phyloP scores from a whole-genome alignment of 1,284 basidiomycete species.

The Trametes polyzona region DNA sequence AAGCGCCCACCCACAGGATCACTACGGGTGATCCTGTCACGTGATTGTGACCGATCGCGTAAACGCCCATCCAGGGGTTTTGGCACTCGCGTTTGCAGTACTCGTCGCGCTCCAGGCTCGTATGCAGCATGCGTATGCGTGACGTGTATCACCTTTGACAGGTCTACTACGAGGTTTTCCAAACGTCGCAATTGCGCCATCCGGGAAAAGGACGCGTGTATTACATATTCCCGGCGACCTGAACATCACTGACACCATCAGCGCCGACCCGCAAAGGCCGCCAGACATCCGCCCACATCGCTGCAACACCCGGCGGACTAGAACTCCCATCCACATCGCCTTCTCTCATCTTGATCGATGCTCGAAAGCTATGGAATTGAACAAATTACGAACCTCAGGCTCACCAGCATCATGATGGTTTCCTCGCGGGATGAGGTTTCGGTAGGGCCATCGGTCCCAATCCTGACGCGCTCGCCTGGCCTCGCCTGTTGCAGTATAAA shows the following conservation, averaged over 20 bases:
- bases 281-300: background rate
- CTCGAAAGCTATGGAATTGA: background rate
- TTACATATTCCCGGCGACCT: background rate
- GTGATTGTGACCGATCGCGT: slow-evolving; percentile 12
- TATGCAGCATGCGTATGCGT: too few relatives aligned
- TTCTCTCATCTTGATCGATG: background rate
- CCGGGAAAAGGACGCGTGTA: too few relatives aligned
- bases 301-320: background rate
- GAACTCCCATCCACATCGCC: background rate
- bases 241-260: too few relatives aligned
- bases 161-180: too few relatives aligned
- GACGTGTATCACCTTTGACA: too few relatives aligned
- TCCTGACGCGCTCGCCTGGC: background rate
- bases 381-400: background rate
- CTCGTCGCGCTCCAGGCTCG: too few relatives aligned
- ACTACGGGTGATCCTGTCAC: background rate
- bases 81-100: too few relatives aligned
- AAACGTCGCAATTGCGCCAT: too few relatives aligned
- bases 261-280: background rate
- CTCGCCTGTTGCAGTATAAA: background rate
- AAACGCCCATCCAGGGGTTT: too few relatives aligned
- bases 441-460: background rate
- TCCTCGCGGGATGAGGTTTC: background rate
- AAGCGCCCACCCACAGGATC: too few relatives aligned
- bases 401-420: background rate